Conservation (phyloP, 805 yeast genomes). For the Yarrowia sp. region DNA sequence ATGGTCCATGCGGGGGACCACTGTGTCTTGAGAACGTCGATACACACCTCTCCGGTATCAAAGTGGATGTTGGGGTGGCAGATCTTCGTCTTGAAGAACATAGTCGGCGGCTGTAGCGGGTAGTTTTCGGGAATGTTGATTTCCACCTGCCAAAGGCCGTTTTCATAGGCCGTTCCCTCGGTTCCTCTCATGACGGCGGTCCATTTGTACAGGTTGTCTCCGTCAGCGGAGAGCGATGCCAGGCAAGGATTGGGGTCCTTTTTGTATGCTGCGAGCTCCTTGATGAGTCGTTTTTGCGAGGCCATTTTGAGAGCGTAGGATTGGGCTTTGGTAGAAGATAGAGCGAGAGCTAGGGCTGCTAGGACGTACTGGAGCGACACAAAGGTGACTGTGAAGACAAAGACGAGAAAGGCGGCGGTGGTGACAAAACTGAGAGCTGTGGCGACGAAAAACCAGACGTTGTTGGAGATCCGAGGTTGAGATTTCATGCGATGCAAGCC, state of each 20-base stretch:
- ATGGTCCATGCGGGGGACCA: slow-evolving; percentile 55
- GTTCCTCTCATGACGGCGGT: slow-evolving; percentile 51
- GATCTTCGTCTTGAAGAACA: slow-evolving; percentile 52
- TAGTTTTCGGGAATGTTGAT: slow-evolving; percentile 54
- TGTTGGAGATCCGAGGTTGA: slow-evolving; percentile 35
- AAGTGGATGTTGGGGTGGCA: slow-evolving; percentile 53
- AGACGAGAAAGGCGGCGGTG: slow-evolving; percentile 24
- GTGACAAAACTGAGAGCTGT: slow-evolving; percentile 1
- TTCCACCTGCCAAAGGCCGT: slow-evolving; percentile 57
- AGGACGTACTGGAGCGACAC: slow-evolving; percentile 18
- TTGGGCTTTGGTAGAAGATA: slow-evolving; percentile 5
- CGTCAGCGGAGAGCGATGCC: slow-evolving; percentile 44
- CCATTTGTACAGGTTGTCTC: slow-evolving; percentile 46
- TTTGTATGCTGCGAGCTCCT: slow-evolving; percentile 46
- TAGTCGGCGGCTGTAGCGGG: slow-evolving; percentile 59
- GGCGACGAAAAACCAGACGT: slow-evolving; percentile 21
- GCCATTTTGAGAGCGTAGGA: slow-evolving; percentile 38
- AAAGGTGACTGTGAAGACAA: slow-evolving; percentile 13
- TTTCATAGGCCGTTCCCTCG: slow-evolving; percentile 53
- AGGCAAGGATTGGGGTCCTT: slow-evolving; percentile 48
- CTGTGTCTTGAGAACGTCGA: slow-evolving; percentile 50
- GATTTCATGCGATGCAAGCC: slow-evolving; percentile 38
- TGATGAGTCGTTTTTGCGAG: slow-evolving; percentile 46
- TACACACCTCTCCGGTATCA: slow-evolving; percentile 52
- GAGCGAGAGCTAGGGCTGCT: slow-evolving; percentile 7